Evolutionary conservation across 805 yeast species (phyloP).

Genomic region (Saccharomyces eubayanus): DNA sequence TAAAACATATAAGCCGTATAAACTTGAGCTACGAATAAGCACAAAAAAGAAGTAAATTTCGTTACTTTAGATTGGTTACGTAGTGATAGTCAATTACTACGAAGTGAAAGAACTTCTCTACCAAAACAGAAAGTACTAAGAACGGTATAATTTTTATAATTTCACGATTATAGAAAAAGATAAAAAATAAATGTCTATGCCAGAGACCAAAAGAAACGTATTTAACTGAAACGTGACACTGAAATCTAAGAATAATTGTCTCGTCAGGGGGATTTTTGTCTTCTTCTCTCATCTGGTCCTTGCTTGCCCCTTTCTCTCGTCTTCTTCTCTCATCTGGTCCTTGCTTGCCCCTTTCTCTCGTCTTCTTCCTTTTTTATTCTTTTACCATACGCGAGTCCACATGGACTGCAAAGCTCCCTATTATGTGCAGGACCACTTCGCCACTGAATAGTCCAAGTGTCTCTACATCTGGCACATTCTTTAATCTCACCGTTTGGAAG

Average conservation of each 20-base stretch:
- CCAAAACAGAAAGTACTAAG: not conserved
- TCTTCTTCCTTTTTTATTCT: not conserved
- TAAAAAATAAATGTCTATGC: not conserved
- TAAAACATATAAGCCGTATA: no score
- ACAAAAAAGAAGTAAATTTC: no score
- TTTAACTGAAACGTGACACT: not conserved
- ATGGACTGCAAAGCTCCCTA: not conserved
- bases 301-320: not conserved
- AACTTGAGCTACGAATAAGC: no score
- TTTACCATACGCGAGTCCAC: not conserved
- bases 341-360: not conserved
- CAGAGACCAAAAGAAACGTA: no score
- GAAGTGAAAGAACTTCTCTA: not conserved
- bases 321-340: not conserved
- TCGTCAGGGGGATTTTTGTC: not conserved
- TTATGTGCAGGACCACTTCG: not conserved
- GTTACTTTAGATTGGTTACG: not conserved
- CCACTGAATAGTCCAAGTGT: not conserved
- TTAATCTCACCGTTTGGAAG: not conserved
- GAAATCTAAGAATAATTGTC: not conserved
- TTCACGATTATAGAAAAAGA: not conserved
- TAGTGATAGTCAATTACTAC: not conserved
- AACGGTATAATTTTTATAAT: not conserved
- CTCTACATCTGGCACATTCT: not conserved
- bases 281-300: not conserved